These are phyloP conservation scores for Sarocladium oryzae DNA, from an alignment of 2,329 filamentous ascomycete genomes.

Conservation along the genomic window DNA sequence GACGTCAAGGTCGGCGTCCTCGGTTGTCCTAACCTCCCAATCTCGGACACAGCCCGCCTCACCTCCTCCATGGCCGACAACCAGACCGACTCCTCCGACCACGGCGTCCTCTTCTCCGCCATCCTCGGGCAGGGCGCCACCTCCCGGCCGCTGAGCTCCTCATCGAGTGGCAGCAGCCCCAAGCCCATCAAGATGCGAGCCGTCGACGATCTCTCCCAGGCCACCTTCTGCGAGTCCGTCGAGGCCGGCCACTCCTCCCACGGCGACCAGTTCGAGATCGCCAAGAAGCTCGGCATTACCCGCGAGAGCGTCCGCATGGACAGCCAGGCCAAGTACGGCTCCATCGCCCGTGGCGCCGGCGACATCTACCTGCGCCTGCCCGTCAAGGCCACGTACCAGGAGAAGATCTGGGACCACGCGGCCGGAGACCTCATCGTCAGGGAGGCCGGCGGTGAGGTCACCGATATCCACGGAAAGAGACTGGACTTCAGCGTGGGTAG, in stretches of 20 bases:
- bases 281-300: slow-evolving; percentile 78
- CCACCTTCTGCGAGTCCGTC: slow-evolving; percentile 94
- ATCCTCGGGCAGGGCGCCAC: slow-evolving; percentile 72
- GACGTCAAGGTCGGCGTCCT: slow-evolving; percentile 91
- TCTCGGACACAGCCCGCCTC: slow-evolving; percentile 60
- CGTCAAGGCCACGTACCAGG: slow-evolving; percentile 79
- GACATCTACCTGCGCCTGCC: slow-evolving; percentile 92
- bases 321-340: slow-evolving; percentile 96
- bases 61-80: slow-evolving; percentile 65
- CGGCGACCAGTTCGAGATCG: slow-evolving; percentile 74
- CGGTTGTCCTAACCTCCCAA: slow-evolving; percentile 89
- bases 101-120: slow-evolving; percentile 84
- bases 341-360: slow-evolving; percentile 86
- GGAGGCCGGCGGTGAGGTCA: slow-evolving; percentile 88
- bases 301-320: slow-evolving; percentile 91
- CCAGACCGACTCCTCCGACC: slow-evolving; percentile 61
- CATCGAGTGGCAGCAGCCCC: slow-evolving; percentile 27
- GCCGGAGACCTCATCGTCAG: slow-evolving; percentile 90
- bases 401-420: slow-evolving; percentile 99
- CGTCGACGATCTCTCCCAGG: slow-evolving; percentile 65
- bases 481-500: slow-evolving; percentile 83
- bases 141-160: slow-evolving; percentile 62
- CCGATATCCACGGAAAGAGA: slow-evolving; percentile 76
- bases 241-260: slow-evolving; percentile 91
- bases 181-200: slow-evolving; percentile 74